Conservation (phyloP, 495 filamentous ascomycete species). For the Lineolata rhizophorae region DNA sequence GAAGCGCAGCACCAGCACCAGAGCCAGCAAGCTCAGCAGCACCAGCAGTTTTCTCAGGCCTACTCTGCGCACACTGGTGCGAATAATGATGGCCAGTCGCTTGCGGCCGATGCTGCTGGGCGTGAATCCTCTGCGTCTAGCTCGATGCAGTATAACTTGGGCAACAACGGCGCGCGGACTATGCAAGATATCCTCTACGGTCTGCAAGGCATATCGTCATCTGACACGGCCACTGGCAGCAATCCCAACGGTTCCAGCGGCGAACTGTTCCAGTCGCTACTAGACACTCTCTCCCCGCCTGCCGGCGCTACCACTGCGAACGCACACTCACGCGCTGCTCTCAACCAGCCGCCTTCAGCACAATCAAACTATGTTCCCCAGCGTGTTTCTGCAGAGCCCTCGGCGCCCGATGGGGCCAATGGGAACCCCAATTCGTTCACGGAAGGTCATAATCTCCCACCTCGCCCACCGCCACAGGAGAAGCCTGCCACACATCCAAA, state of each 20-base stretch:
- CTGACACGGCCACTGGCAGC: not conserved
- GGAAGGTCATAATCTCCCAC: constrained; percentile 33
- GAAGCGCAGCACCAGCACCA: not conserved
- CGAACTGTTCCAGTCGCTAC: constrained; percentile 20
- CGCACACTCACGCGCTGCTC: no score
- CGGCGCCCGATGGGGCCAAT: no score
- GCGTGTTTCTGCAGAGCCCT: no score
- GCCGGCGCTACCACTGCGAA: constrained; percentile 3
- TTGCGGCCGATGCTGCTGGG: no score
- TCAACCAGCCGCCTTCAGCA: no score
- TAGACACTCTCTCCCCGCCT: constrained; percentile 17
- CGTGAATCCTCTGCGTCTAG: no score
- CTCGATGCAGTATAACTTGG: not conserved
- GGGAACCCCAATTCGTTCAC: constrained; percentile 25
- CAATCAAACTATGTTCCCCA: no score
- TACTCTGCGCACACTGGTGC: no score
- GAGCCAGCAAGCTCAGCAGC: not conserved
- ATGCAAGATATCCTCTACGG: not conserved
- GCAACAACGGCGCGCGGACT: not conserved
- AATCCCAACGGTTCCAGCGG: constrained; percentile 7
- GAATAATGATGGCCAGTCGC: not conserved
- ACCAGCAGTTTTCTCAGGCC: no score
- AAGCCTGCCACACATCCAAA: constrained; percentile 34
- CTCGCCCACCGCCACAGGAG: constrained; percentile 30
- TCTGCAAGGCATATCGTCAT: not conserved